Evolutionary conservation across 805 yeast species (phyloP).

Genomic region (Naumovozyma baii): DNA sequence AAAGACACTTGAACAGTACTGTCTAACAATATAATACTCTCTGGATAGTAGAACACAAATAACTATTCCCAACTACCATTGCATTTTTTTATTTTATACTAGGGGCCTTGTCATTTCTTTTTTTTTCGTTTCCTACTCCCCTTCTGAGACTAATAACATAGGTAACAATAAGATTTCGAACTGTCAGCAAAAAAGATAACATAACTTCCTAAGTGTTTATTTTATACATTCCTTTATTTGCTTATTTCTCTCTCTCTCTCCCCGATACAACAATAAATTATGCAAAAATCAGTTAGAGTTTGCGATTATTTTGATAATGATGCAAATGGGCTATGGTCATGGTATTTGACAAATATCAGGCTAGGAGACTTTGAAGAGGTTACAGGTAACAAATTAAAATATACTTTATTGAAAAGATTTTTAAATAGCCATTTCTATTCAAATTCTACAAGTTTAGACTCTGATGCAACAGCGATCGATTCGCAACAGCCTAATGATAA

Average conservation of each 20-base stretch:
- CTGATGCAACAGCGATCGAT: background rate
- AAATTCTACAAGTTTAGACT: conserved; percentile 1
- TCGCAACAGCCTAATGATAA: conserved; percentile 1
- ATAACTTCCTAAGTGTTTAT: no score
- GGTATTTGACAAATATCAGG: conserved; percentile 31
- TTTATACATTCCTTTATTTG: no score
- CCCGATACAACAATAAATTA: no score
- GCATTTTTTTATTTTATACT: no score
- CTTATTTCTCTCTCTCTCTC: no score
- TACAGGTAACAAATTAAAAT: conserved; percentile 21
- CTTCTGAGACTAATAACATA: background rate
- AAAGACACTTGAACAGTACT: no score
- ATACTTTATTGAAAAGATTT: conserved; percentile 23
- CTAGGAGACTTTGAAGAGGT: conserved; percentile 31
- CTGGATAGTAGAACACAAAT: no score
- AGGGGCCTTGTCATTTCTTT: no score
- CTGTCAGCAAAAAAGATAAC: no score
- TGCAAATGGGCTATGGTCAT: conserved; percentile 30
- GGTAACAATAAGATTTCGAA: background rate
- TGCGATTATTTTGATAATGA: conserved; percentile 27
- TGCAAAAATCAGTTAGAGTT: conserved; percentile 25
- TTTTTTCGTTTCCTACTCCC: no score
- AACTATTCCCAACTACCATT: no score
- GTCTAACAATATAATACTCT: no score
- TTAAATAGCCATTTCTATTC: conserved; percentile 17